Base-by-base conservation (phyloP, 2,329 filamentous ascomycete species). In the Aspergillus intermedius region DNA sequence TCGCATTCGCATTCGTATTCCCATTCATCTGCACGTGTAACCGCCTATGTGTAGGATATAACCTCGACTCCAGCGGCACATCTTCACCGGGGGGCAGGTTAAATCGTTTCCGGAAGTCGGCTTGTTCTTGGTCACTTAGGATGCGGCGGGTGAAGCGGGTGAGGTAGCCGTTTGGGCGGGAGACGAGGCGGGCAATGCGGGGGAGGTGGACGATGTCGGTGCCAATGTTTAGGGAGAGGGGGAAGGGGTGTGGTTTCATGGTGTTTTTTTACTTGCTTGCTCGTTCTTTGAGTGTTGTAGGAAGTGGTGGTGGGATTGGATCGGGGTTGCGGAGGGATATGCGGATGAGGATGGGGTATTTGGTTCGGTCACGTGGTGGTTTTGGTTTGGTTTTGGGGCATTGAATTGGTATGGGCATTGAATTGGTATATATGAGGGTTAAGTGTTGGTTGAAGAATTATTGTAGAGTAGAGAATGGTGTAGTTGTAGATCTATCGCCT, bases 151-250 rank as follows among this genome's bases (percentile, higher is more conserved):
- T 66, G 59, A 72, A 70, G 54, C 65, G 66, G 40, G 61, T 40
- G 44, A 69, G 59, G 59, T 61, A 60, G 49, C 70, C 72, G 35
- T 64, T 63, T 7, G 69, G 63, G 22, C 71, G 64, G 15, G 62
- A 66, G 46, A 91, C 66, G 45, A 90, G 73, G 17, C 67, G 65
- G 52, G 74, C 70, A 50, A 95, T 81, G 48, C 89, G 82, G 0
- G 76, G 68, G 49, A 89, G 78, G 49, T 77, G 77, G 66, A 87
- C 89, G 49, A 95, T 85, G 64, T 95, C 90, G 43, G 81, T 91
- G 49, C 90, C 90, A 46, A 95, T 73, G 44, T 77, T 77, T 12
- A 91, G 62, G 1, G 82, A 74, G n/a, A 82, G 74, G 1, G 84
- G 83, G 58, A 91, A 88, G 0, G 66, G 67, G 4, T 25, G 41